Evolutionary conservation across 2,329 filamentous ascomycete species (phyloP).

Genomic region (Pseudodiploospora longispora): DNA sequence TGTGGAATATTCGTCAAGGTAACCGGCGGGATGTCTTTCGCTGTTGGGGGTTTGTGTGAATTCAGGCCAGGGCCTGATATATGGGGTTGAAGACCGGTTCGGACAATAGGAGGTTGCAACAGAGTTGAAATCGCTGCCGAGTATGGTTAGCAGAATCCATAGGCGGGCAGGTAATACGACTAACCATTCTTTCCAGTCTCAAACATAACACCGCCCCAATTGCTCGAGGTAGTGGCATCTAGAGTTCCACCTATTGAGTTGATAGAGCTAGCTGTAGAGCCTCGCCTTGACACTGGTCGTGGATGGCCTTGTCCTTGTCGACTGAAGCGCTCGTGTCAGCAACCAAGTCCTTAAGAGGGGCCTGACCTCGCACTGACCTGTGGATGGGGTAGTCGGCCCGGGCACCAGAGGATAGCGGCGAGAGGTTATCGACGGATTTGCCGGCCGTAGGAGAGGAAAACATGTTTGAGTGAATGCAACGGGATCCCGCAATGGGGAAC

Average conservation of each 20-base stretch:
- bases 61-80: constrained; percentile 61
- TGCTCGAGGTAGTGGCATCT: constrained; percentile 53
- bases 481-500: background rate
- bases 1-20: constrained; percentile 80
- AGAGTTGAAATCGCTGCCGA: constrained; percentile 76
- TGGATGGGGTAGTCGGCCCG: constrained; percentile 52
- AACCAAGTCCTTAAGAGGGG: background rate
- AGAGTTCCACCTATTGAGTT: constrained; percentile 79
- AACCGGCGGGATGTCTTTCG: constrained; percentile 87
- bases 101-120: constrained; percentile 82
- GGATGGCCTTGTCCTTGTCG: constrained; percentile 39
- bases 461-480: constrained; percentile 38
- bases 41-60: constrained; percentile 72
- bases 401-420: constrained; percentile 41
- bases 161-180: constrained; percentile 8
- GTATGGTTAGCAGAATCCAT: constrained; percentile 1
- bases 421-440: constrained; percentile 59
- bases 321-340: constrained; percentile 21
- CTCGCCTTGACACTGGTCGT: constrained; percentile 53
- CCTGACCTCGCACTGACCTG: constrained; percentile 33
- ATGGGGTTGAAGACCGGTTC: constrained; percentile 78
- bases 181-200: constrained; percentile 81
- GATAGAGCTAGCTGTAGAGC: constrained; percentile 80
- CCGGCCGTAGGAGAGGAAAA: constrained; percentile 49
- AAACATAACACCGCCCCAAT: constrained; percentile 46